These are phyloP conservation scores for Aspergillus sp. DNA, from an alignment of 2,329 filamentous ascomycete species.

Conservation along the genomic window DNA sequence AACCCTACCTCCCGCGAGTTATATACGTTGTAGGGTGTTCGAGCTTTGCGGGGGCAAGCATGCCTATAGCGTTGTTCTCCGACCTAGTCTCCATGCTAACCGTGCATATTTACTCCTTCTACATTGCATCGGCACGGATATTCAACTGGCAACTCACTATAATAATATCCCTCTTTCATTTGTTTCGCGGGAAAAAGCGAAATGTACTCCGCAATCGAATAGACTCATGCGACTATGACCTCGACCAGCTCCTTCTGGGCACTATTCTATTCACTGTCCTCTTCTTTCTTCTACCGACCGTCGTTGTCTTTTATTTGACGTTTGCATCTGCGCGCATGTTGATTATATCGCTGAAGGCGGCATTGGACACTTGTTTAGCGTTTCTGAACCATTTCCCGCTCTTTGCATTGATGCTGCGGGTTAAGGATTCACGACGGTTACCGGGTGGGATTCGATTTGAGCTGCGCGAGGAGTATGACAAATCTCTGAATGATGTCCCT, in stretches of 20 bases:
- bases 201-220: constrained; percentile 96
- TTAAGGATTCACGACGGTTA: constrained; percentile 85
- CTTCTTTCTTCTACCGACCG: constrained; percentile 89
- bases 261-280: constrained; percentile 94
- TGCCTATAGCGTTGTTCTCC: constrained; percentile 93
- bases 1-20: constrained; percentile 72
- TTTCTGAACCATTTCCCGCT: constrained; percentile 96
- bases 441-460: constrained; percentile 92
- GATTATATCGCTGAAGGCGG: constrained; percentile 87
- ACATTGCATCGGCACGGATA: constrained; percentile 90
- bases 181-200: constrained; percentile 96
- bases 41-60: constrained; percentile 88
- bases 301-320: constrained; percentile 92
- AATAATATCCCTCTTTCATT: constrained; percentile 92
- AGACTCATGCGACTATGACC: constrained; percentile 96
- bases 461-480: constrained; percentile 62
- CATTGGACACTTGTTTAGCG: constrained; percentile 82
- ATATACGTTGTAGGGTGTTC: constrained; percentile 92
- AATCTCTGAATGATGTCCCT: constrained; percentile 23
- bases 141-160: constrained; percentile 99
- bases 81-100: constrained; percentile 87
- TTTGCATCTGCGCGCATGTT: constrained; percentile 91
- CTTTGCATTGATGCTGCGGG: constrained; percentile 89
- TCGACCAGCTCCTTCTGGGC: constrained; percentile 90
- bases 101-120: constrained; percentile 95